Evolutionary conservation across 306 rosid genomes (phyloP), one percentile per base, ranked within the genome.

Genomic region (Rosa persica): DNA sequence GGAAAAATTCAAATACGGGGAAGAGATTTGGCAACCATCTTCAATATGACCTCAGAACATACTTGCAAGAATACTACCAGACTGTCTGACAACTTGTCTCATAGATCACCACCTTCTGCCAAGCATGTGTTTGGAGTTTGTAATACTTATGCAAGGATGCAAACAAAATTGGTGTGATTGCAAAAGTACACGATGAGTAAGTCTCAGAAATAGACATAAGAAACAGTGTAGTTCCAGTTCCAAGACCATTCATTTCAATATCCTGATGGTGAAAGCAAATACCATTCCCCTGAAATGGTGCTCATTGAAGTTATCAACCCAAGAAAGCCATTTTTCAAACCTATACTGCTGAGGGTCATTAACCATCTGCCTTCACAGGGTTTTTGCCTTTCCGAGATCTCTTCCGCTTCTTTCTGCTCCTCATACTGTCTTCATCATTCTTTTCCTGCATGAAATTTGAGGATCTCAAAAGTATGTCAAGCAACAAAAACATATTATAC

Each of bases 401-500:
- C 81, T 67, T 84, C 66, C 88, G 82, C 62, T 81, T 80, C 38
- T 82, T 83, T 51, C 77, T 68, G 51, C 77, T 83, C 73, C 77
- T 23, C 16, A 9, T 7, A 74, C 67, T 65, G 64, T 44, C 79
- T 12, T 55, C 86, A 68, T 82, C 70, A 52, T 74, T 80, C 70
- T 34, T 75, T 67, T 64, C 80, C 88, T 85, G 76, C 70, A 81
- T 47, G 57, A 25, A 42, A 80, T 61, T 30, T 46, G 13, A 75
- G 67, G 43, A 22, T 19, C 39, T 55, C 67, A 73, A 61, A 38
- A 49, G 36, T 66, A 49, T 43, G 65, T 60, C 34, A 66, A 46
- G 84, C 55, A 69, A 78, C 6, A 62, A 20, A 13, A 43, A 73
- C 34, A 51, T 30, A 46, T 19, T 62, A 36, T 15, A 34, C 22